A percentile compares a stretch with the other conserved stretches of the same genome.
phyloP scores from a whole-genome alignment of 192 early-diverging fungal species.

The Rhizophagus sp. region DNA sequence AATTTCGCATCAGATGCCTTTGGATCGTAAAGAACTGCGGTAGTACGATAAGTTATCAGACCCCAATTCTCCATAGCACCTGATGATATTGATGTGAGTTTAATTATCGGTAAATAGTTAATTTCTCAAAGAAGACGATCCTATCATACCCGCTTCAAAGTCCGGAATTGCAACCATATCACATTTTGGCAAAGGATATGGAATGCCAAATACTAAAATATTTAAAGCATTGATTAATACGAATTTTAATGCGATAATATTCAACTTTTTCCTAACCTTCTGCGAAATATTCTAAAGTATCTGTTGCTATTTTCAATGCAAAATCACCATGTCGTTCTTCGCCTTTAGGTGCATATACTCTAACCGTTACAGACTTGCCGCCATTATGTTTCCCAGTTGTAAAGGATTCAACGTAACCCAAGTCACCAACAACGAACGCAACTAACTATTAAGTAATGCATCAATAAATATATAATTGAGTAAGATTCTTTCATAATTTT shows the following conservation, averaged over 20 bases:
- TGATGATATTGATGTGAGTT: not conserved
- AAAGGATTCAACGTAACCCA: slow-evolving; percentile 86
- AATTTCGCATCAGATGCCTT: slow-evolving; percentile 67
- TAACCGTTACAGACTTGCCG: slow-evolving; percentile 71
- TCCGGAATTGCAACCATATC: slow-evolving; percentile 91
- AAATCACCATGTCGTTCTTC: slow-evolving; percentile 79
- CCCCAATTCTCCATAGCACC: slow-evolving; percentile 98
- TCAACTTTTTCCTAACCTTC: not conserved
- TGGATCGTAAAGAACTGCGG: slow-evolving; percentile 84
- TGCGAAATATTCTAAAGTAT: slow-evolving; percentile 70
- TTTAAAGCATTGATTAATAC: slow-evolving; percentile 7
- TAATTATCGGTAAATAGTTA: not conserved
- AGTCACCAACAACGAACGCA: slow-evolving; percentile 90
- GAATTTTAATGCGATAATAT: too few species aligned
- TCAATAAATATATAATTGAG: not conserved
- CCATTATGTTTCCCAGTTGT: slow-evolving; percentile 69
- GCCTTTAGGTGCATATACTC: slow-evolving; percentile 86
- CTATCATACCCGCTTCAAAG: slow-evolving; percentile 69
- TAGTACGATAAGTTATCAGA: slow-evolving; percentile 86
- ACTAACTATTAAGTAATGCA: slow-evolving; percentile 50
- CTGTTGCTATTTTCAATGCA: slow-evolving; percentile 75
- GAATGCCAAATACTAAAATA: slow-evolving; percentile 87
- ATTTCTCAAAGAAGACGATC: not conserved
- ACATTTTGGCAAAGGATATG: slow-evolving; percentile 92
- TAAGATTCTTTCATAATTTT: not conserved